Conservation (phyloP, 2,329 filamentous ascomycete genomes). For the Chaetomium sp. region DNA sequence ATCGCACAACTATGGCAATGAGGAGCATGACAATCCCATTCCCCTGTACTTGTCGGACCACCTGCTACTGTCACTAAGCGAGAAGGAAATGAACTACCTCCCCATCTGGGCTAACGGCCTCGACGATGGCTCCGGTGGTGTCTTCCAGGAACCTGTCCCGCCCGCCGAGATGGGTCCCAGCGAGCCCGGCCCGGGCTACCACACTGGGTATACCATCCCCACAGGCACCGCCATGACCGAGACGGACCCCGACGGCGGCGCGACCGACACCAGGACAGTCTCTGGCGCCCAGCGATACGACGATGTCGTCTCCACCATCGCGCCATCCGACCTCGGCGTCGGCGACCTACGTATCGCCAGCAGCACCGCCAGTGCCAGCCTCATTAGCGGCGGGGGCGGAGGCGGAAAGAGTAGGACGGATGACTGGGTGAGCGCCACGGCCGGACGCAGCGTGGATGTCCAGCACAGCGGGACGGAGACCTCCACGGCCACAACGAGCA, state of each 20-base stretch:
- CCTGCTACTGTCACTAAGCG: constrained; percentile 45
- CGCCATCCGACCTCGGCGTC: constrained; percentile 33
- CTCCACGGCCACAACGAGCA: background rate
- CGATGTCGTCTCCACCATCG: constrained; percentile 26
- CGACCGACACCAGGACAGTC: constrained; percentile 28
- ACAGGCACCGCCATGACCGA: constrained; percentile 24
- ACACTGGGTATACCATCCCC: constrained; percentile 36
- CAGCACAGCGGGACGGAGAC: constrained; percentile 36
- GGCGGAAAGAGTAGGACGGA: background rate
- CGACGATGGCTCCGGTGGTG: constrained; percentile 46
- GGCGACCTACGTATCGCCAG: constrained; percentile 29
- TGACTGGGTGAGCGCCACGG: constrained; percentile 14
- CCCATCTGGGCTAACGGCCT: constrained; percentile 58
- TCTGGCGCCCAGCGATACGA: constrained; percentile 25
- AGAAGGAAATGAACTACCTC: constrained; percentile 55
- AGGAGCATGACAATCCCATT: constrained; percentile 29
- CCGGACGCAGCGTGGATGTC: constrained; percentile 31
- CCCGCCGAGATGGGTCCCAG: constrained; percentile 38
- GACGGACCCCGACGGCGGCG: background rate
- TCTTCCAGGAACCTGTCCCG: constrained; percentile 39
- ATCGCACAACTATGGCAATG: background rate
- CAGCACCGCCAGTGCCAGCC: constrained; percentile 6
- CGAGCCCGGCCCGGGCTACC: constrained; percentile 42
- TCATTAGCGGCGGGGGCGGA: constrained; percentile 15
- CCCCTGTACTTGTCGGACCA: constrained; percentile 35